phyloP scores from a whole-genome alignment of 2,329 filamentous ascomycete species.

The Pochonia chlamydosporia region DNA sequence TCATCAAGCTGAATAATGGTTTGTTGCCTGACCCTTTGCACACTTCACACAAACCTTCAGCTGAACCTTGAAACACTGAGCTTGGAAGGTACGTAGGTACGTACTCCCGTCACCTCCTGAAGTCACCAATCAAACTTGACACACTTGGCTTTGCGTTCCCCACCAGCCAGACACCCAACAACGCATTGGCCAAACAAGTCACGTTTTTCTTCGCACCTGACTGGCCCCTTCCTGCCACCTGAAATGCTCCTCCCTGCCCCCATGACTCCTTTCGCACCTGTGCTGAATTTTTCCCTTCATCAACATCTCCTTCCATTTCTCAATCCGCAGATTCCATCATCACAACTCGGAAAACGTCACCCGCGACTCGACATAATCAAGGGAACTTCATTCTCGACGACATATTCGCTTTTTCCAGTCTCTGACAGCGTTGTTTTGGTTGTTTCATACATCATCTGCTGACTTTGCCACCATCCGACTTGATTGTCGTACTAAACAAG shows the following conservation, averaged over 20 bases:
- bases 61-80: too few relatives aligned
- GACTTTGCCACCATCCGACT: background rate
- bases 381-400: background rate
- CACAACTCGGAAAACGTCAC: background rate
- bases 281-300: too few relatives aligned
- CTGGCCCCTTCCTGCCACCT: background rate
- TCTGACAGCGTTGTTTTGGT: background rate
- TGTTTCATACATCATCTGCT: background rate
- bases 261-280: too few relatives aligned
- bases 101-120: too few relatives aligned
- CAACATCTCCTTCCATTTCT: background rate
- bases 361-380: background rate
- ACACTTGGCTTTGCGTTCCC: background rate
- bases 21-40: too few relatives aligned
- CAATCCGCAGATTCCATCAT: background rate
- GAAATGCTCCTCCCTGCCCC: background rate
- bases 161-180: too few relatives aligned
- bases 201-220: slow-evolving; percentile 5
- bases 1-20: too few relatives aligned
- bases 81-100: too few relatives aligned
- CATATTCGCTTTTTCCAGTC: background rate
- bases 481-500: slow-evolving; percentile 4
- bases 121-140: background rate
- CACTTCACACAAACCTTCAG: too few relatives aligned
- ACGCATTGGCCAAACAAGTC: slow-evolving; percentile 3